A percentile compares a stretch with the other conserved stretches of the same genome.
Evolutionary conservation across 495 filamentous ascomycete species (phyloP).

Genomic region (Tuber aestivum): DNA sequence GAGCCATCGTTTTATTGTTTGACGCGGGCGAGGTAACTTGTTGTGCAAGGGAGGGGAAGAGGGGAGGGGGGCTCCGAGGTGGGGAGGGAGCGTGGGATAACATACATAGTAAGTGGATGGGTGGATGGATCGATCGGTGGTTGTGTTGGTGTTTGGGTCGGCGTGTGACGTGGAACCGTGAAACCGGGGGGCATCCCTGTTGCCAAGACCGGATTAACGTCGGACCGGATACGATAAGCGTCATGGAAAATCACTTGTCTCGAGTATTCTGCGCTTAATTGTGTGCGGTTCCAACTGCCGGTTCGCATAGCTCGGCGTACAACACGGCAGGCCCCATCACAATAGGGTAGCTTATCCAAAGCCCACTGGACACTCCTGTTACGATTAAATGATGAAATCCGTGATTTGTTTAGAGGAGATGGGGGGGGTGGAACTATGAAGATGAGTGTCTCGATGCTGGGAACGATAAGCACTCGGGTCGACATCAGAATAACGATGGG

Average conservation of each 20-base stretch:
- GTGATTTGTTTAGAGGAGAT: too few species aligned
- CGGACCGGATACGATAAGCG: neutral
- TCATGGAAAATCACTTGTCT: neutral
- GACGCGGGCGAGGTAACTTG: neutral
- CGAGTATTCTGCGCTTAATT: neutral
- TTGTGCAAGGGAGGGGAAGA: neutral
- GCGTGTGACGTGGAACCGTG: neutral
- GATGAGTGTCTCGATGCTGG: too few species aligned
- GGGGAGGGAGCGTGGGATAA: neutral
- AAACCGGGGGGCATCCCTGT: neutral
- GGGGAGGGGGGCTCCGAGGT: neutral
- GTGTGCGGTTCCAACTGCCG: neutral
- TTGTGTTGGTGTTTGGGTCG: neutral
- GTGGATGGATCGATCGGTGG: neutral
- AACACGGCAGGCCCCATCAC: too few species aligned
- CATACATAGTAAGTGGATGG: neutral
- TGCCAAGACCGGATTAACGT: constrained; percentile 5
- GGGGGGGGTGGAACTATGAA: too few species aligned
- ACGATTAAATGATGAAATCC: neutral
- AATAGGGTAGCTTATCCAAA: too few species aligned
- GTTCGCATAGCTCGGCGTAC: neutral
- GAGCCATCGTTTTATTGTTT: constrained; percentile 21
- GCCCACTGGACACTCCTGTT: neutral
- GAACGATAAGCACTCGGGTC: too few species aligned
- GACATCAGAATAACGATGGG: too few species aligned